Conservation (phyloP, 1,284 basidiomycete genomes). For the Megacollybia platyphylla region DNA sequence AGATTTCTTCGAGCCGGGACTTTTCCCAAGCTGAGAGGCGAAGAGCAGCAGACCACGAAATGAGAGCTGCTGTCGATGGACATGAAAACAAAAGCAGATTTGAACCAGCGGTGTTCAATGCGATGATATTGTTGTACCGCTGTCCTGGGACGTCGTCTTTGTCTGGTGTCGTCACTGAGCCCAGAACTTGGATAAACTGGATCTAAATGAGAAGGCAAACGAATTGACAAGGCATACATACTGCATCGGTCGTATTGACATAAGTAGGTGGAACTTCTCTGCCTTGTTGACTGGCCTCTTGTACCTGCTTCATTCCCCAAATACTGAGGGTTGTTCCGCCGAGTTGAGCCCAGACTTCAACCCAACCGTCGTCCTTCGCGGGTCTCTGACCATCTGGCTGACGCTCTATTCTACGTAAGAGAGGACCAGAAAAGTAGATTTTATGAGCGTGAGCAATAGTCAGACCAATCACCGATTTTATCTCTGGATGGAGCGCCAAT, state of each 20-base stretch:
- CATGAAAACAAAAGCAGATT: conserved; percentile 88
- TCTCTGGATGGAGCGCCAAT: conserved; percentile 58
- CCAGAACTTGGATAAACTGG: conserved; percentile 63
- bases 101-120: conserved; percentile 88
- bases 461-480: conserved; percentile 60
- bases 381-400: conserved; percentile 66
- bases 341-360: conserved; percentile 87
- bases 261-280: conserved; percentile 79
- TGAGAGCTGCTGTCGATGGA: conserved; percentile 54
- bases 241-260: conserved; percentile 79
- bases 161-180: conserved; percentile 53
- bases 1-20: conserved; percentile 91
- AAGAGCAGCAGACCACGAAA: conserved; percentile 88
- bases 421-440: conserved; percentile 73
- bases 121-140: conserved; percentile 72
- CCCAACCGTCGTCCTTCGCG: conserved; percentile 74
- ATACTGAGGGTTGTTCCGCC: conserved; percentile 87
- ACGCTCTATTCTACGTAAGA: conserved; percentile 60
- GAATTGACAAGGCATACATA: conserved; percentile 25
- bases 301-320: conserved; percentile 81
- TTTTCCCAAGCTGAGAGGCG: conserved; percentile 93
- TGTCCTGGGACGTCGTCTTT: conserved; percentile 31
- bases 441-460: conserved; percentile 63
- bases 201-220: conserved; percentile 5
- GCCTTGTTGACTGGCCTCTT: conserved; percentile 69